Base-by-base conservation (phyloP, 2,329 filamentous ascomycete genomes). In the Trichoderma gracile region DNA sequence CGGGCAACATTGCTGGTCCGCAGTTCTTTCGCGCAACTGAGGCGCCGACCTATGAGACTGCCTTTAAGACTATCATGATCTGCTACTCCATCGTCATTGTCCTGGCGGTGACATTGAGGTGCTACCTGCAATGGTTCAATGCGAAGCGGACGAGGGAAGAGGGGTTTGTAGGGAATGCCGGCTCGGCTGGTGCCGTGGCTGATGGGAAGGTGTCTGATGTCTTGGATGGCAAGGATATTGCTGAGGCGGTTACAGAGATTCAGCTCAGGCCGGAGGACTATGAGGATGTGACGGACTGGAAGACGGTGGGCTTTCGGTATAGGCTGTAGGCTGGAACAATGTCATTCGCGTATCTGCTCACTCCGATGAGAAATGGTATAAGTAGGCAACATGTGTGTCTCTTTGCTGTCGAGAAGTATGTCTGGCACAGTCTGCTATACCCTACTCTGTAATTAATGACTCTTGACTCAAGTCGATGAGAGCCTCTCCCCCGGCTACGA, bases 281-380 rank as follows among this genome's bases (percentile, higher is more conserved):
- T 64, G 83, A 86, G 21, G 84, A 88, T 71, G 73, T 83, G 2
- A 87, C 86, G 2, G 86, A 88, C 69, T 86, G 83, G 81, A 80
- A 86, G 43, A 85, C 80, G 1, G 71, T 79, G 19, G 86, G 85
- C 0, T 88, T 88, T 67, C 79, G 84, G 47, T 88, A 88, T 73
- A 79, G 85, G 30, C 70, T 83, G 27, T 83, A 70, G 40, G 3
- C 15, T 4, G 2, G 2, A 1, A 17, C n/a, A 9, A 33, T 19
- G 5, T 10, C 15, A 19, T 42, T 17, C 5, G 30, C 30, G 14
- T 38, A 38, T 38, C 10, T 14, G 33, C 33, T 38, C 3, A 5
- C 10, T 14, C 4, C 12, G 10, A 12, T 2, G 33, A 38, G 33
- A 38, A 14, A 7, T 30, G 25, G 8, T 30, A 30, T 9, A 30